Conservation (phyloP, 208 protist genomes). For the Leishmania tarentolae region DNA sequence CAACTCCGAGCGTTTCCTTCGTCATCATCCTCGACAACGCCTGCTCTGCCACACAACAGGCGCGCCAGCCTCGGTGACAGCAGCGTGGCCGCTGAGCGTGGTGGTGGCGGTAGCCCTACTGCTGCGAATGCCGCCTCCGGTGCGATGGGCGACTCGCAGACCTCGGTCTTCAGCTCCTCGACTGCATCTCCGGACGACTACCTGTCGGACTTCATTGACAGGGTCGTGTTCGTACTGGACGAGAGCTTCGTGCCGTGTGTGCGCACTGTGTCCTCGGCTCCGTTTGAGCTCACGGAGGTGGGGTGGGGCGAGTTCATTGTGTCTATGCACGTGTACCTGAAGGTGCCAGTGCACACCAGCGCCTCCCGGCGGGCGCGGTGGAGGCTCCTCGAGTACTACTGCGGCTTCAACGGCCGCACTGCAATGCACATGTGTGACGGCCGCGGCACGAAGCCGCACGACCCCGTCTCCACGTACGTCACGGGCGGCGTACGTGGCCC, state of each 20-base stretch:
- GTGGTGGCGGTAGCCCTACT: conserved; percentile 7
- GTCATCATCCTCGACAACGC: not conserved
- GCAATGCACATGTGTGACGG: conserved; percentile 31
- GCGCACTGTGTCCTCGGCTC: conserved; percentile 56
- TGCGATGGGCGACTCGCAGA: conserved; percentile 15
- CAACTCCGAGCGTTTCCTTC: not conserved
- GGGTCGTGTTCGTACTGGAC: conserved; percentile 81
- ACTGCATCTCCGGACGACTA: conserved; percentile 40
- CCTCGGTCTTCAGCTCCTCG: conserved; percentile 13
- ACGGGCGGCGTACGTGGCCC: conserved; percentile 17
- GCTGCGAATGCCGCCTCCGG: not conserved
- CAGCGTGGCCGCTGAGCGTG: not conserved
- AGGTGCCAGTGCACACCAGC: conserved; percentile 26
- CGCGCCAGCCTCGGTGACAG: not conserved
- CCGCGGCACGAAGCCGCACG: conserved; percentile 30
- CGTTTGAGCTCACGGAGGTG: conserved; percentile 85
- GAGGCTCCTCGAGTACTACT: conserved; percentile 31
- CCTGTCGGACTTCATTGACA: conserved; percentile 74
- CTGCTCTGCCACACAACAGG: not conserved
- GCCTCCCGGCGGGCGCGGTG: conserved; percentile 18
- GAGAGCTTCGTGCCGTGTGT: conserved; percentile 71
- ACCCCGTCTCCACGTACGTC: conserved; percentile 29
- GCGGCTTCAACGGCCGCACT: conserved; percentile 31
- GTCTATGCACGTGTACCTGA: conserved; percentile 73
- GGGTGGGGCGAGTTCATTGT: conserved; percentile 92